Base-by-base conservation (phyloP, 768 basidiomycete genomes). In the Asterophora lycoperdoides region DNA sequence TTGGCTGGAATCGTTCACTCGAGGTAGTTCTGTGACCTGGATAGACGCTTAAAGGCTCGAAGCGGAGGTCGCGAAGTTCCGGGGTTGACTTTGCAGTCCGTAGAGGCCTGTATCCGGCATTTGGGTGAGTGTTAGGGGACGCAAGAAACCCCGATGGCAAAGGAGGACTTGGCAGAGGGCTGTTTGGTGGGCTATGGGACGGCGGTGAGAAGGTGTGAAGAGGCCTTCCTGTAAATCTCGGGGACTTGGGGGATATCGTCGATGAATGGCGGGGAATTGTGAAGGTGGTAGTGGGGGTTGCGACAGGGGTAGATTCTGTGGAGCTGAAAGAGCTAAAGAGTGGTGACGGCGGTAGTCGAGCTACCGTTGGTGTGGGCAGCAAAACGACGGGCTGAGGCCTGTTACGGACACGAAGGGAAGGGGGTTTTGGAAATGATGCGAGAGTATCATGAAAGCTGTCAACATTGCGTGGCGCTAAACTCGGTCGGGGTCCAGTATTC, bases 321-420 rank as follows among this genome's bases (percentile, higher is more conserved):
- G 73, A 72, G 51, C 74, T 70, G 33, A 55, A 53, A 19, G 72
- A 71, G 47, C 66, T 67, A 15, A 49, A 41, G 11, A 56, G 49
- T 0, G 68, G 66, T 14, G 69, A 66, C 41, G 69, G 64, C 8
- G 70, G 64, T 18, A 68, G 59, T 19, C 64, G 56, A 18, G 60
- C 60, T 40, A 64, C 56, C 30, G 58, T 54, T 29, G 66, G 52
- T 10, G 57, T 60, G 29, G 64, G 64, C 26, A 55, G 58, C 41
- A 77, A 58, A 15, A 71, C 60, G 44, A 77, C 66, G 19, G 74
- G 71, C 46, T 69, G 65, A 29, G 72, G 69, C 26, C 68, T 51
- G 54, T 66, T 69, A 41, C 67, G 66, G 13, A 65, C 58, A 20
- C 65, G 59, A 17, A 72, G 61, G 23, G 73, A 69, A 15, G 74